These are phyloP conservation scores for Aspergillus texensis DNA, from an alignment of 2,329 filamentous ascomycete species.

Conservation along the genomic window DNA sequence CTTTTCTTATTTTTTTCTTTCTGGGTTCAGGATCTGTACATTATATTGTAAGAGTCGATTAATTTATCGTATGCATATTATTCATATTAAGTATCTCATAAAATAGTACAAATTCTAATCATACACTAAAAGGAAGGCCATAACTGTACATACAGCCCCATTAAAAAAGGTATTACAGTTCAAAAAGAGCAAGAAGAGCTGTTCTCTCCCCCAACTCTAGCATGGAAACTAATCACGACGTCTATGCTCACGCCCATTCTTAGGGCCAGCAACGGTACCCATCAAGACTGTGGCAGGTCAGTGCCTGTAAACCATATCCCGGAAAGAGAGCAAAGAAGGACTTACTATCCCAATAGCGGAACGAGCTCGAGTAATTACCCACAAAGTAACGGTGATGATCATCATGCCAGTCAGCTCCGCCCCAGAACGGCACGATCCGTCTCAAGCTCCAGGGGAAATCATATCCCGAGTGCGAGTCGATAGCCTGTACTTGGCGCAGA, in stretches of 20 bases:
- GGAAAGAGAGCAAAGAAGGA: conserved; percentile 1
- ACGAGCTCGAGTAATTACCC: conserved; percentile 94
- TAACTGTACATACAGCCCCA: background rate
- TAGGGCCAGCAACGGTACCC: conserved; percentile 26
- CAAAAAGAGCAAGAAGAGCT: background rate
- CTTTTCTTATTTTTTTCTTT: background rate
- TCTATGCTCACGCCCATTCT: conserved; percentile 18
- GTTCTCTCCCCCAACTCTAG: background rate
- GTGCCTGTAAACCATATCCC: background rate
- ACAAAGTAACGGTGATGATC: conserved; percentile 96
- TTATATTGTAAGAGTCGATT: background rate
- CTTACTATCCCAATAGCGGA: conserved; percentile 86
- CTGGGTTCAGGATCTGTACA: background rate
- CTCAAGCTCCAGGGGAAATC: conserved; percentile 96
- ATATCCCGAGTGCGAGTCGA: conserved; percentile 94
- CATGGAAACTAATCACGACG: background rate
- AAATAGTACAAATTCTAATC: background rate
- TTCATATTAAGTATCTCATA: background rate
- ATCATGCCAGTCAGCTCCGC: conserved; percentile 92
- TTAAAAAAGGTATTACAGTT: background rate
- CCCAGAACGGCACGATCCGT: conserved; percentile 88
- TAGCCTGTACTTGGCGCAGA: conserved; percentile 88
- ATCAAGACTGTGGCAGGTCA: conserved; percentile 20
- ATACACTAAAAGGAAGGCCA: background rate
- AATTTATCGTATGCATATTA: background rate